These are phyloP conservation scores for Ophiostoma ulmi DNA, from an alignment of 2,329 filamentous ascomycete species.

Conservation along the genomic window DNA sequence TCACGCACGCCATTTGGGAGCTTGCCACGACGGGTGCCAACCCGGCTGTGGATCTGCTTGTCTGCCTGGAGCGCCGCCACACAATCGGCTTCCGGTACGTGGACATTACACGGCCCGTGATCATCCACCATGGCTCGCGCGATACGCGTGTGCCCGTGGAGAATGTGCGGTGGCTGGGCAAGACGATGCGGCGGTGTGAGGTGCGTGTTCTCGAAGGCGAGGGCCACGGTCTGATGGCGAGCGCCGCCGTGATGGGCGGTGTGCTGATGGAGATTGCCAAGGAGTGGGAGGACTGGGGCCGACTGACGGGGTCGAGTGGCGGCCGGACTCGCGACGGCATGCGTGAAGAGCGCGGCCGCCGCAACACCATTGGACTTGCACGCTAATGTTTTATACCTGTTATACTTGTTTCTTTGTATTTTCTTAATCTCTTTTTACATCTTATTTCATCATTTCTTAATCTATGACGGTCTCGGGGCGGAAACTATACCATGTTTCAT, in stretches of 20 bases:
- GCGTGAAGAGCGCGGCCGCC: slow-evolving; percentile 30
- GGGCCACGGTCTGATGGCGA: slow-evolving; percentile 94
- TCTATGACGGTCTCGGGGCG: slow-evolving; percentile 6
- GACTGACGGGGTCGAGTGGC: slow-evolving; percentile 43
- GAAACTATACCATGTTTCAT: slow-evolving; percentile 10
- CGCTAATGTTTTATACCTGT: slow-evolving; percentile 22
- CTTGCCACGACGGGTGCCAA: slow-evolving; percentile 87
- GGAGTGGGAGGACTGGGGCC: slow-evolving; percentile 88
- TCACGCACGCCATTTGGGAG: slow-evolving; percentile 93
- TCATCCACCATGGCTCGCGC: slow-evolving; percentile 89
- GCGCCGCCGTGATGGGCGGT: slow-evolving; percentile 83
- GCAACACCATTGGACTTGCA: slow-evolving; percentile 31
- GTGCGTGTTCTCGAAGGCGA: slow-evolving; percentile 64
- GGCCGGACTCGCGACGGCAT: slow-evolving; percentile 21
- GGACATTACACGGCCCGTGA: slow-evolving; percentile 83
- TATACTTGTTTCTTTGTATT: slow-evolving; percentile 13
- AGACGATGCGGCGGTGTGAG: slow-evolving; percentile 56
- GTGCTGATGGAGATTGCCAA: slow-evolving; percentile 91
- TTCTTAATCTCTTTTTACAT: background rate
- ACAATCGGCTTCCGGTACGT: slow-evolving; percentile 95
- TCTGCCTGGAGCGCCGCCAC: slow-evolving; percentile 85
- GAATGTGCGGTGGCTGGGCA: slow-evolving; percentile 91
- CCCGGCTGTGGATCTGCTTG: slow-evolving; percentile 84
- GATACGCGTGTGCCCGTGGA: slow-evolving; percentile 91
- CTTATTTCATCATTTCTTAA: background rate